A percentile compares a stretch with the other conserved stretches of the same genome.
These are phyloP conservation scores for Auxenochlorella pyrenoidosa DNA, from an alignment of 139 green algal genomes.

Conservation along the genomic window DNA sequence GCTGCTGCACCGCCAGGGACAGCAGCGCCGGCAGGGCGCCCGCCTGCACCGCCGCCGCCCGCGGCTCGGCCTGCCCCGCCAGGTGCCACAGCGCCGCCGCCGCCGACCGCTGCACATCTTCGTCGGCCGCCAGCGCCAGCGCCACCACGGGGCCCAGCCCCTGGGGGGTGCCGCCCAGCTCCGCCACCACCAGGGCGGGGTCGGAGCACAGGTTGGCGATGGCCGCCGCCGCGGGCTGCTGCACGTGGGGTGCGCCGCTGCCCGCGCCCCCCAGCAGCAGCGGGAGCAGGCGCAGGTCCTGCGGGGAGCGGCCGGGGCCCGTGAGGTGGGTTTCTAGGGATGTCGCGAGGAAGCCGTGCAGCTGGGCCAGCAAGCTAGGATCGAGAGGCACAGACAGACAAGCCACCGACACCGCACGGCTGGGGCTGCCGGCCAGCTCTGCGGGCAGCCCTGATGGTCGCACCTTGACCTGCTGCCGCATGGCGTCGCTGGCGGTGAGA, in stretches of 20 bases:
- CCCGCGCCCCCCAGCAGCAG: slow-evolving; percentile 40
- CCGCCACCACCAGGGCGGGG: slow-evolving; percentile 38
- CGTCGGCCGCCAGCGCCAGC: slow-evolving; percentile 47
- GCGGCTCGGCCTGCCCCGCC: slow-evolving; percentile 40
- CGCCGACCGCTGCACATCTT: slow-evolving; percentile 55
- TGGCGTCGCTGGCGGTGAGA: slow-evolving; percentile 46
- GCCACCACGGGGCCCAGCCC: slow-evolving; percentile 52
- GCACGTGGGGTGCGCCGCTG: slow-evolving; percentile 30
- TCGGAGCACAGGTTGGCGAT: slow-evolving; percentile 57
- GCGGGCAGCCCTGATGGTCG: background rate
- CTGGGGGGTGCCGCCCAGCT: slow-evolving; percentile 30
- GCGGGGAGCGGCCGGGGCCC: background rate
- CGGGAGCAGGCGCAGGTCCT: slow-evolving; percentile 1
- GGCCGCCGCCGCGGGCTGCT: slow-evolving; percentile 48
- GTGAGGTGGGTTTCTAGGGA: too few species aligned
- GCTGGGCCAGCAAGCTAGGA: too few species aligned
- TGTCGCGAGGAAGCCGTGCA: too few species aligned
- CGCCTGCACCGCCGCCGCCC: background rate
- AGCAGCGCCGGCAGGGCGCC: slow-evolving; percentile 33
- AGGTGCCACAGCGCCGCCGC: slow-evolving; percentile 65
- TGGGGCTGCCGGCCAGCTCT: background rate
- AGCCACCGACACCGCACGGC: too few species aligned
- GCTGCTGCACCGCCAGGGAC: slow-evolving; percentile 20
- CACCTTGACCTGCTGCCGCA: slow-evolving; percentile 33
- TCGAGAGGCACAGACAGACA: too few species aligned